Evolutionary conservation across 345 rosid genomes (phyloP), one percentile per base, ranked within the genome.

Genomic region (Aquilaria sinensis): DNA sequence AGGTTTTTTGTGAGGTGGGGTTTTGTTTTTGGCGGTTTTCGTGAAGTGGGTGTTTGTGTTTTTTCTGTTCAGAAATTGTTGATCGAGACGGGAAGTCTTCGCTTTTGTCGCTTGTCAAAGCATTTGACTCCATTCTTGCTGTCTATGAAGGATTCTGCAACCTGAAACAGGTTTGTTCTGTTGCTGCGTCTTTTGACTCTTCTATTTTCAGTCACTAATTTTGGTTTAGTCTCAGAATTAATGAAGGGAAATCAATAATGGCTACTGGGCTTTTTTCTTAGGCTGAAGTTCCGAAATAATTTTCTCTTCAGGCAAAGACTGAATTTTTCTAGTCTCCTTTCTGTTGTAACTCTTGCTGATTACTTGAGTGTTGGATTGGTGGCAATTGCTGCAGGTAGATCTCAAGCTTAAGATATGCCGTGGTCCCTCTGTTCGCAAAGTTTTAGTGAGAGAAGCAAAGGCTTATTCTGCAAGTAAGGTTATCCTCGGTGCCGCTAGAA

Each of bases 81-180:
- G 82, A 89, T 74, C 81, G 75, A 62, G 83, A 76, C 53, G 93
- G 89, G 37, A 85, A 80, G 67, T 61, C 95, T 31, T 83, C 97
- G 12, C 86, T 91, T 73, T 67, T 94, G 33, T 85, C 99, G 15
- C 70, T 87, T n/a, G 89, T 91, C 57, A 88, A 79, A 74, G 78
- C 96, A 30, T 88, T 94, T 62, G 97, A 94, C 74, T 85, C 91
- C 51, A 74, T 91, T 67, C 89, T 94, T 52, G 88, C 82, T 1
- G 99, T 82, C 47, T 88, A 87, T 48, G 96, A 91, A 80, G 97
- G 99, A 43, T 90, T 94, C 90, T 94, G 99, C 85, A 91, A 89
- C 79, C 70, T 91, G 70, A 94, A 94, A 67, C 99, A 94, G 96
- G 99, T 91, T 48, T 3, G 5, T 54, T 41, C 58, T 61, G 55